phyloP scores from a whole-genome alignment of 306 rosid genomes.

The Alnus glutinosa region DNA sequence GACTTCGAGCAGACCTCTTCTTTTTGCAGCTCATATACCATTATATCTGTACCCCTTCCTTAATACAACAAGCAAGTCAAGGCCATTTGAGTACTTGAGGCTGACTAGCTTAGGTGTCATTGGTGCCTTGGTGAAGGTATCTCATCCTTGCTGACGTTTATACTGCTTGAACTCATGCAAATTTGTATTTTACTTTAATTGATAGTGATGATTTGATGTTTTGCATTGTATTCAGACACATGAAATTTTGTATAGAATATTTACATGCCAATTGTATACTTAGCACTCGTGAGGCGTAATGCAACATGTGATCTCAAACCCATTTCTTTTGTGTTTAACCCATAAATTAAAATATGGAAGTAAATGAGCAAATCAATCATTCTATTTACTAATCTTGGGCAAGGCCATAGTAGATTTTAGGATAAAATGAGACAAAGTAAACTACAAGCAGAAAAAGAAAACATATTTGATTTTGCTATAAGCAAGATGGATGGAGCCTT shows the following conservation, averaged over 20 bases:
- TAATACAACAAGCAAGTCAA: conserved; percentile 68
- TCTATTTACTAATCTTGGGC: not conserved
- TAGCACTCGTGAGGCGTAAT: not conserved
- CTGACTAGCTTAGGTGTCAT: conserved; percentile 88
- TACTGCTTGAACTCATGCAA: conserved; percentile 11
- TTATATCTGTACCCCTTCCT: conserved; percentile 85
- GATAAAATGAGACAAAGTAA: not conserved
- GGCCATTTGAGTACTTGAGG: conserved; percentile 81
- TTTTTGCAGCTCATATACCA: conserved; percentile 74
- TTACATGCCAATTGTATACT: not conserved
- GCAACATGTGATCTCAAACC: not conserved
- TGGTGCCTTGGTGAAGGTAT: conserved; percentile 89
- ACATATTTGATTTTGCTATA: not conserved
- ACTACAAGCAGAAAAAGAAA: not conserved
- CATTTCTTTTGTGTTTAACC: not conserved
- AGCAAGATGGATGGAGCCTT: not conserved
- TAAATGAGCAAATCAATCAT: not conserved
- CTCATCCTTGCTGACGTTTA: conserved; percentile 19
- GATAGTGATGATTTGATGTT: not conserved
- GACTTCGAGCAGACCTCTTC: conserved; percentile 21
- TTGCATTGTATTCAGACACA: not conserved
- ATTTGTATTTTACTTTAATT: not conserved
- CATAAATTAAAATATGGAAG: not conserved
- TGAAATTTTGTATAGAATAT: not conserved
- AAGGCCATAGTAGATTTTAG: not conserved